These are phyloP conservation scores for Tilletia walkeri DNA, from an alignment of 1,284 basidiomycete species.

Conservation along the genomic window DNA sequence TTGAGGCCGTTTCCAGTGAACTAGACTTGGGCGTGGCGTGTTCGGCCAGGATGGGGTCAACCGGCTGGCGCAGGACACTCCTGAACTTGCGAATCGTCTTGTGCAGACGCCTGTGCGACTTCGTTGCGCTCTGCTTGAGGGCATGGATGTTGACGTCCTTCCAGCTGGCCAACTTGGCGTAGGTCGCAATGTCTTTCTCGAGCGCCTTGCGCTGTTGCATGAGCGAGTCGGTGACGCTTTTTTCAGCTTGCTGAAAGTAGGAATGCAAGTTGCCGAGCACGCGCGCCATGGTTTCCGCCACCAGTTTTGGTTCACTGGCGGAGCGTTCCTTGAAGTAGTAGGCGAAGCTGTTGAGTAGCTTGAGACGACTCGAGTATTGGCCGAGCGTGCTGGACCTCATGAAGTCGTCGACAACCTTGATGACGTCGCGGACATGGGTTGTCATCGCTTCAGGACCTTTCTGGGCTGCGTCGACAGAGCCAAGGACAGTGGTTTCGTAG, in stretches of 20 bases:
- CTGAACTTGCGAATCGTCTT: conserved; percentile 88
- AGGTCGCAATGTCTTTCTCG: conserved; percentile 78
- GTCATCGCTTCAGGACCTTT: conserved; percentile 57
- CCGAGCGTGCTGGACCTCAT: conserved; percentile 76
- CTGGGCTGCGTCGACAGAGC: conserved; percentile 29
- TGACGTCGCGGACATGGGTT: conserved; percentile 67
- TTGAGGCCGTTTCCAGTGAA: background rate
- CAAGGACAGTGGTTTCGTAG: conserved; percentile 73
- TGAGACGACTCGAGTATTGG: conserved; percentile 72
- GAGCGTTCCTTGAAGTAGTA: conserved; percentile 31
- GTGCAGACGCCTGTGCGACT: conserved; percentile 87
- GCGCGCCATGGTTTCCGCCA: conserved; percentile 48
- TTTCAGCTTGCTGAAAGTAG: conserved; percentile 69
- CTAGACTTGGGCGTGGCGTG: background rate
- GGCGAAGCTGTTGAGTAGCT: conserved; percentile 71
- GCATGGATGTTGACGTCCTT: conserved; percentile 95
- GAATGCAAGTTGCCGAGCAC: conserved; percentile 69
- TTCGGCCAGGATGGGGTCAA: conserved; percentile 41
- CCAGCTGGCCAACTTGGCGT: conserved; percentile 96
- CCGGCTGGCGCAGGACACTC: conserved; percentile 77
- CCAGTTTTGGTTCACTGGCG: conserved; percentile 26
- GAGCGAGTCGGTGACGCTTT: conserved; percentile 63
- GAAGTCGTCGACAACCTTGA: conserved; percentile 80
- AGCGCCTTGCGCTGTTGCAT: conserved; percentile 65
- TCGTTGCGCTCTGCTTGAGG: conserved; percentile 84